A percentile compares a stretch with the other conserved stretches of the same genome.
These are phyloP conservation scores for Gossypium armourianum DNA, from an alignment of 441 rosid species.

Conservation along the genomic window DNA sequence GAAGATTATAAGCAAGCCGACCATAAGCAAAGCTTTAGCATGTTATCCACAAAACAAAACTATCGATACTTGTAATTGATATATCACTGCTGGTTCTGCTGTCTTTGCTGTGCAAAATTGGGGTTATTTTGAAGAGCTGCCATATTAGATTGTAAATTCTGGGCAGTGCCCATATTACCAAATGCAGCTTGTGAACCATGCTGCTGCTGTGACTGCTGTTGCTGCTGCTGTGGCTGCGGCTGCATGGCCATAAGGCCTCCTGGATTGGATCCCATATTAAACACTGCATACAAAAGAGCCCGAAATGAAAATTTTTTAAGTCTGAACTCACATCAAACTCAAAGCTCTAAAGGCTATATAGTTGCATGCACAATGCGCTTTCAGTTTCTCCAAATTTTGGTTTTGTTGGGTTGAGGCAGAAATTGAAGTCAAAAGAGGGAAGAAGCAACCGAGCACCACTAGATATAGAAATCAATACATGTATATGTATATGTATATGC, in stretches of 20 bases:
- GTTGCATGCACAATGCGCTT: neutral
- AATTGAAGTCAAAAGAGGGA: neutral
- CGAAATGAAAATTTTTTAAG: neutral
- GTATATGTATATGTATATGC: neutral
- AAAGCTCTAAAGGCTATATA: neutral
- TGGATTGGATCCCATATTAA: slow-evolving; percentile 60
- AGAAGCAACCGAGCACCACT: neutral
- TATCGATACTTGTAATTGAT: neutral
- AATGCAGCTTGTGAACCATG: slow-evolving; percentile 46
- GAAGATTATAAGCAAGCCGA: too few species aligned
- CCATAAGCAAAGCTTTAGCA: too few species aligned
- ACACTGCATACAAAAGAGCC: slow-evolving; percentile 42
- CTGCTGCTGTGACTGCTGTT: slow-evolving; percentile 48
- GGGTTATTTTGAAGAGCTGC: slow-evolving; percentile 56
- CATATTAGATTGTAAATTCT: slow-evolving; percentile 62
- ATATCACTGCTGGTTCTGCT: slow-evolving; percentile 69
- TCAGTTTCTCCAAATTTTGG: neutral
- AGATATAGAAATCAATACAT: neutral
- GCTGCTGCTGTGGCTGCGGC: slow-evolving; percentile 34
- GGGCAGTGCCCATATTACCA: slow-evolving; percentile 53
- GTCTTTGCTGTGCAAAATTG: slow-evolving; percentile 62
- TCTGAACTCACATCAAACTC: slow-evolving; percentile 2
- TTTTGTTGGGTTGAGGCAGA: neutral
- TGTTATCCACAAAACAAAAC: neutral
- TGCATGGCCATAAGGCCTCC: slow-evolving; percentile 55